These are phyloP conservation scores for Bretziella fagacearum DNA, from an alignment of 2,329 filamentous ascomycete species.

Conservation along the genomic window DNA sequence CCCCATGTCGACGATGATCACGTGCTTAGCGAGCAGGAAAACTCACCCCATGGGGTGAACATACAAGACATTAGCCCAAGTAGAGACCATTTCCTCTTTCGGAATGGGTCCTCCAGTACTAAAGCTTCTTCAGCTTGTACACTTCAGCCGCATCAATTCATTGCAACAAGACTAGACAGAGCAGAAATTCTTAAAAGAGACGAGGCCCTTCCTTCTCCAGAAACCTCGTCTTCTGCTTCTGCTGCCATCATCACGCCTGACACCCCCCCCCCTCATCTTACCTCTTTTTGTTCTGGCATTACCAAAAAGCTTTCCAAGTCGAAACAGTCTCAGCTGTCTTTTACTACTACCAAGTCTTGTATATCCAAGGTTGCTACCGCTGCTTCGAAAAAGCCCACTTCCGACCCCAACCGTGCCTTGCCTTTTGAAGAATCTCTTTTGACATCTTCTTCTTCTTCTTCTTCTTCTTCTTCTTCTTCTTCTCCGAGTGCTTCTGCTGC, in stretches of 20 bases:
- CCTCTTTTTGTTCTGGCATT: background rate
- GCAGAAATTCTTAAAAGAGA: slow-evolving; percentile 12
- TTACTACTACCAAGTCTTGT: slow-evolving; percentile 11
- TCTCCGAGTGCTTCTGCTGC: slow-evolving; percentile 4
- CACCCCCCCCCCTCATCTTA: no score
- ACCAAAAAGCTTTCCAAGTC: background rate
- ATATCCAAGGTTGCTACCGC: background rate
- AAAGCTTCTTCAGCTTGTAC: background rate
- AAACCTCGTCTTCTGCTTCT: slow-evolving; percentile 6
- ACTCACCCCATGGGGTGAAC: background rate
- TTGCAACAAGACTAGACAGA: background rate
- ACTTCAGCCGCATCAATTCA: background rate
- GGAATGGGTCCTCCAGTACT: background rate
- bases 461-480: background rate
- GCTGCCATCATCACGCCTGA: background rate
- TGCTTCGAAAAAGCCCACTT: background rate
- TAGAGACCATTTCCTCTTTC: background rate
- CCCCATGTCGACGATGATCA: background rate
- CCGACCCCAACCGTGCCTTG: background rate
- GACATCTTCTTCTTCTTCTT: no score
- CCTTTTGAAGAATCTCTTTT: no score
- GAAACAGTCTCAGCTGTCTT: slow-evolving; percentile 12
- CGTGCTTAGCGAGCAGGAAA: background rate
- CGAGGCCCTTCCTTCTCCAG: slow-evolving; percentile 4
- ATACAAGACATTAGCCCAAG: background rate